Percentiles rank a stretch among this genome's conserved stretches.
phyloP scores from a whole-genome alignment of 2,329 filamentous ascomycete species.

The Phialophora verrucosa region DNA sequence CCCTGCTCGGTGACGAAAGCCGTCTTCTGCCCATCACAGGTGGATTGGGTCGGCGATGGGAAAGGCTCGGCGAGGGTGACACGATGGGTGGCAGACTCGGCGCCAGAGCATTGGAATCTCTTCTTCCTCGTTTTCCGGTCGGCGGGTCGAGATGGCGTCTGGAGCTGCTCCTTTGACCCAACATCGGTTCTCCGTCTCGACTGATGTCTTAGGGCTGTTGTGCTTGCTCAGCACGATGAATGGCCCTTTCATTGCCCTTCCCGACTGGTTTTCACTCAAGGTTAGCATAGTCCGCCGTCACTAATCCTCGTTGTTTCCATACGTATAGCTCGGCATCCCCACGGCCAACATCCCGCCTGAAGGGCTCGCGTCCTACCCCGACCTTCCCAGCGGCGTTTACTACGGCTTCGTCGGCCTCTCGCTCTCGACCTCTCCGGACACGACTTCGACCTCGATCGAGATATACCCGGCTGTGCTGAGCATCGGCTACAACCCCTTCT shows the following conservation, averaged over 20 bases:
- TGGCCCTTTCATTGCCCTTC: not conserved
- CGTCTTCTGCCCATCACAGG: not conserved
- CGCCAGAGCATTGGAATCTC: not conserved
- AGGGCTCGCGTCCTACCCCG: conserved; percentile 66
- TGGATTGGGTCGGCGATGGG: not conserved
- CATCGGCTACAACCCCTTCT: conserved; percentile 97
- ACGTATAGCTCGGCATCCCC: conserved; percentile 82
- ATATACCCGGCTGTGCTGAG: conserved; percentile 89
- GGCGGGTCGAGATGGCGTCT: no score
- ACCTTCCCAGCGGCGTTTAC: conserved; percentile 81
- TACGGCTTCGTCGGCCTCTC: conserved; percentile 86
- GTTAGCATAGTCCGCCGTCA: not conserved
- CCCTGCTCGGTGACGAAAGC: not conserved
- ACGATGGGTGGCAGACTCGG: not conserved
- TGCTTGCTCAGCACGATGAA: not conserved
- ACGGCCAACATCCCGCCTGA: conserved; percentile 83
- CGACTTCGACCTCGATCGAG: conserved; percentile 1
- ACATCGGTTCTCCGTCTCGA: not conserved
- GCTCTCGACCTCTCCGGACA: conserved; percentile 50
- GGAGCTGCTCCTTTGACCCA: not conserved
- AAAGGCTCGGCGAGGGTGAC: not conserved
- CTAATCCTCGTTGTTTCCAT: not conserved
- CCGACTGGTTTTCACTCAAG: not conserved
- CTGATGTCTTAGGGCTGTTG: not conserved
- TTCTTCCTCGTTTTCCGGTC: not conserved